phyloP scores from a whole-genome alignment of 495 filamentous ascomycete genomes.

The Pseudevernia furfuracea region DNA sequence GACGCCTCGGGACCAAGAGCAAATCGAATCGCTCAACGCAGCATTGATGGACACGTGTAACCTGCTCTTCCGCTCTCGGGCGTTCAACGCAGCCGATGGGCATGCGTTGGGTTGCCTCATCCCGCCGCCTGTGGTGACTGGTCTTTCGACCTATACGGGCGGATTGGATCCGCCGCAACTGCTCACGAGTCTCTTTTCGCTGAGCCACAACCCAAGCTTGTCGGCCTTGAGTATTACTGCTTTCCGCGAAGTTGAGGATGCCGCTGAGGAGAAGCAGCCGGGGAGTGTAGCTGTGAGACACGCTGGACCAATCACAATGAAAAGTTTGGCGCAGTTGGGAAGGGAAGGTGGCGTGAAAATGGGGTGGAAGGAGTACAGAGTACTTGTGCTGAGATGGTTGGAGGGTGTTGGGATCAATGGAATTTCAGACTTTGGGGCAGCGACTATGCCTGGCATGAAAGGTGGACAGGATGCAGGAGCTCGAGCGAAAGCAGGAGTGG shows the following conservation, averaged over 20 bases:
- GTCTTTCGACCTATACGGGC: conserved; percentile 44
- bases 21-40: conserved; percentile 59
- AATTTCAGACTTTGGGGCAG: conserved; percentile 67
- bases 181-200: conserved; percentile 54
- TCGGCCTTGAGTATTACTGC: conserved; percentile 57
- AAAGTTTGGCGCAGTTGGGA: conserved; percentile 52
- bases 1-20: conserved; percentile 20
- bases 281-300: conserved; percentile 47
- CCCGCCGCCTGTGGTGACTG: conserved; percentile 38
- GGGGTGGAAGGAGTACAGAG: conserved; percentile 65
- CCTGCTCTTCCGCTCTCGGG: conserved; percentile 71
- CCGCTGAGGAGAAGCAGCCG: conserved; percentile 51
- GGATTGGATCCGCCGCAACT: conserved; percentile 38
- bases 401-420: conserved; percentile 58
- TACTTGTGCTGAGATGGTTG: conserved; percentile 64
- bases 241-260: conserved; percentile 64
- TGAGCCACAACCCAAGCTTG: conserved; percentile 61
- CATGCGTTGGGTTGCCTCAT: conserved; percentile 71
- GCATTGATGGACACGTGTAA: conserved; percentile 89
- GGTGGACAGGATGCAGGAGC: conserved; percentile 13
- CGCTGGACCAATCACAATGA: conserved; percentile 69
- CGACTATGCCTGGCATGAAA: conserved; percentile 61
- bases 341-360: conserved; percentile 62
- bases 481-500: not conserved
- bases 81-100: conserved; percentile 57